Evolutionary conservation across 495 filamentous ascomycete genomes (phyloP).

Genomic region (Aspergillus nidulans): DNA sequence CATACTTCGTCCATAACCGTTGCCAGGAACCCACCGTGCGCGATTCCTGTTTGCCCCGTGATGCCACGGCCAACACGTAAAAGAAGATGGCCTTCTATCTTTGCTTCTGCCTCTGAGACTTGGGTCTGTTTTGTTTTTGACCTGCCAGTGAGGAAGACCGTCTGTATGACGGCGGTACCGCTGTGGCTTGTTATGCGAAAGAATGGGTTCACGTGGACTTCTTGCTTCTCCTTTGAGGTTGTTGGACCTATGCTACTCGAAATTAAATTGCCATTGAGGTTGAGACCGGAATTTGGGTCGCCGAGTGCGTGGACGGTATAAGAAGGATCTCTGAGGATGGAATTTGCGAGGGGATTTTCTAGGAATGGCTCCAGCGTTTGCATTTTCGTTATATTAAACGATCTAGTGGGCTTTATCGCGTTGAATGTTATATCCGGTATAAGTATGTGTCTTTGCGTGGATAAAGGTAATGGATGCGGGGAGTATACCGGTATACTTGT

Average conservation of each 20-base stretch:
- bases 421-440: no score
- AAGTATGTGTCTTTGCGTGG: no score
- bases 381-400: no score
- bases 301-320: not conserved
- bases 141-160: not conserved
- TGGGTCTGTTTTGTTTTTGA: not conserved
- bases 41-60: slow-evolving; percentile 2
- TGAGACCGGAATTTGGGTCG: not conserved
- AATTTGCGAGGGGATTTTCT: no score
- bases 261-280: not conserved
- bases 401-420: no score
- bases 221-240: not conserved
- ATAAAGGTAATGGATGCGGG: no score
- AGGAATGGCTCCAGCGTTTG: no score
- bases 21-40: slow-evolving; percentile 13
- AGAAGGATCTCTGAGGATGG: not conserved
- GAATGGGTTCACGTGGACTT: not conserved
- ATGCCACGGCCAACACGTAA: slow-evolving; percentile 3
- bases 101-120: not conserved
- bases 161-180: not conserved
- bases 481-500: no score
- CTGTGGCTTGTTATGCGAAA: not conserved
- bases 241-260: no score
- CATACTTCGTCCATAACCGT: slow-evolving; percentile 10
- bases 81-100: slow-evolving; percentile 1